Conservation (phyloP, 139 green algal genomes). For the Micractinium sp. region DNA sequence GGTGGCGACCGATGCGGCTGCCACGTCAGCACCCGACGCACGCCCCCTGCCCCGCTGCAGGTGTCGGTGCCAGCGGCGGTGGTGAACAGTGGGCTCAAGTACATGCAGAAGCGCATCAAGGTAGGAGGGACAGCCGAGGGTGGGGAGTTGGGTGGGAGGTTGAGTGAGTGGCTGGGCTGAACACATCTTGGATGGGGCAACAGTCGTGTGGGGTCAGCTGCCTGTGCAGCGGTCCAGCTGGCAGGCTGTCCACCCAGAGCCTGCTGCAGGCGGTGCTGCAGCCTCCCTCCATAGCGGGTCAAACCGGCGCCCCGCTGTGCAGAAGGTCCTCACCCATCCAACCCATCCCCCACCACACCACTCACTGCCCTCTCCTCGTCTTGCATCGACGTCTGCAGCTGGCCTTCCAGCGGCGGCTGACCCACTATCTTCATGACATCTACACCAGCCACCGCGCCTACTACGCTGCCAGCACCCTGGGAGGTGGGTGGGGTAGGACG, state of each 20-base stretch:
- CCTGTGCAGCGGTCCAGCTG: too few relatives aligned
- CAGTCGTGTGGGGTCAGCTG: neutral
- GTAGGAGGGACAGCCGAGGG: conserved; percentile 31
- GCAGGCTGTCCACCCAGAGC: too few relatives aligned
- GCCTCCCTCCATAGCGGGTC: neutral
- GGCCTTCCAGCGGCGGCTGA: conserved; percentile 71
- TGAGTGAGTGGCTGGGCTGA: neutral
- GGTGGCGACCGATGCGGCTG: too few relatives aligned
- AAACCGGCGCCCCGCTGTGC: neutral
- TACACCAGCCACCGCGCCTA: conserved; percentile 93
- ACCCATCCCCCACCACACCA: neutral
- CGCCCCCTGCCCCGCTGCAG: neutral
- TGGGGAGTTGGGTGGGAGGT: neutral
- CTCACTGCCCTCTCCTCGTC: too few relatives aligned
- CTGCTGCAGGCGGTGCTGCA: too few relatives aligned
- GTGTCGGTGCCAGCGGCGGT: conserved; percentile 18
- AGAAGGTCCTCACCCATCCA: neutral
- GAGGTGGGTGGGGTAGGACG: conserved; percentile 47
- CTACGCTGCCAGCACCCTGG: conserved; percentile 89
- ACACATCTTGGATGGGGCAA: neutral
- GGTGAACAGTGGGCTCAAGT: conserved; percentile 82
- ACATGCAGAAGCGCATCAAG: conserved; percentile 91
- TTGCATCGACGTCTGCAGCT: conserved; percentile 26
- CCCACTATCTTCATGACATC: conserved; percentile 78
- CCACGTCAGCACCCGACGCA: too few relatives aligned